Conservation (phyloP, 352 stramenopile species). For the Phytophthora boehmeriae region DNA sequence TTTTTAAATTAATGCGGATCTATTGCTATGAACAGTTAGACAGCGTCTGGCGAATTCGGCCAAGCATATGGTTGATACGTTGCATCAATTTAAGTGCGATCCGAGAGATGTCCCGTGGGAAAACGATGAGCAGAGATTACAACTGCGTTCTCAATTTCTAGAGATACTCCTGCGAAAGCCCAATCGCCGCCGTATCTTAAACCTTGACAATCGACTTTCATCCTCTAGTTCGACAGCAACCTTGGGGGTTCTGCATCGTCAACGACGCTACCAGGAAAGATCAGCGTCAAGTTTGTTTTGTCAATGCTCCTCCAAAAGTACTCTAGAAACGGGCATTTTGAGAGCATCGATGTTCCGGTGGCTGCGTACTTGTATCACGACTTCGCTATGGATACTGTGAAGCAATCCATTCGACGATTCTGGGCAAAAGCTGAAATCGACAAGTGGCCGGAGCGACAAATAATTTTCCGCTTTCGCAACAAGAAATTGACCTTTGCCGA, state of each 20-base stretch:
- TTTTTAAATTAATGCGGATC: not conserved
- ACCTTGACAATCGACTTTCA: slow-evolving; percentile 16
- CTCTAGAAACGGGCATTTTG: slow-evolving; percentile 81
- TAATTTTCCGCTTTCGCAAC: slow-evolving; percentile 63
- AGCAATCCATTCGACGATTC: slow-evolving; percentile 46
- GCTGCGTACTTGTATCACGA: slow-evolving; percentile 69
- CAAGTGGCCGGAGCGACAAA: slow-evolving; percentile 61
- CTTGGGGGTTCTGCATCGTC: not conserved
- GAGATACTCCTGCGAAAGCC: slow-evolving; percentile 71
- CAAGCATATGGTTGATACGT: slow-evolving; percentile 71
- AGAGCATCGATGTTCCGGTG: slow-evolving; percentile 48
- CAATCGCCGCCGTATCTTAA: slow-evolving; percentile 36
- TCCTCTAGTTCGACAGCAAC: slow-evolving; percentile 4
- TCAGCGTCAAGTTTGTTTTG: slow-evolving; percentile 53
- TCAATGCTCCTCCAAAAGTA: slow-evolving; percentile 80
- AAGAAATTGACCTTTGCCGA: slow-evolving; percentile 59
- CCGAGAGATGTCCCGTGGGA: slow-evolving; percentile 63
- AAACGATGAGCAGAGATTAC: slow-evolving; percentile 47
- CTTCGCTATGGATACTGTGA: slow-evolving; percentile 53
- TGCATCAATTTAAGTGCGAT: slow-evolving; percentile 63
- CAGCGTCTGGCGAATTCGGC: slow-evolving; percentile 71
- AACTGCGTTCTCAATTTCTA: slow-evolving; percentile 56
- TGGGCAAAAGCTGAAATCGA: slow-evolving; percentile 48
- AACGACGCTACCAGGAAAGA: slow-evolving; percentile 38
- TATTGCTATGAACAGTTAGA: slow-evolving; percentile 44